Percentiles rank a stretch among this genome's conserved stretches.
Evolutionary conservation across 768 basidiomycete species (phyloP).

Genomic region (Steccherinum ochraceum): DNA sequence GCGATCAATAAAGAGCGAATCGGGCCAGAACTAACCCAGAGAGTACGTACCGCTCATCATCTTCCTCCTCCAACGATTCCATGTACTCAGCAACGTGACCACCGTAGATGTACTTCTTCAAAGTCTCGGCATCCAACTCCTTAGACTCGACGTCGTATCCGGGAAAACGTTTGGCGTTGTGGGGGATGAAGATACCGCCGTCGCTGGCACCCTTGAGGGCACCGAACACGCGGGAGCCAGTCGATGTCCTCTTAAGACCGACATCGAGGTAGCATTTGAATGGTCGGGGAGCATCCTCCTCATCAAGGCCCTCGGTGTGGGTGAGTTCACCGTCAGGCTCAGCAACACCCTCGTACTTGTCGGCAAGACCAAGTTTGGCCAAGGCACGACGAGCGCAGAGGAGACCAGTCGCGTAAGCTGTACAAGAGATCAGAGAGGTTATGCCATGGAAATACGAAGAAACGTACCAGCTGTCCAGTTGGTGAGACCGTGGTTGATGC

Average conservation of each 20-base stretch:
- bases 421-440: background rate
- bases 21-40: background rate
- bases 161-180: constrained; percentile 97
- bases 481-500: constrained; percentile 96
- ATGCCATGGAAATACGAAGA: background rate
- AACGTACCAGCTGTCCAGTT: constrained; percentile 92
- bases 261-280: constrained; percentile 99
- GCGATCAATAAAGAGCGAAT: background rate
- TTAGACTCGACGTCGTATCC: constrained; percentile 93
- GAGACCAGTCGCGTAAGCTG: constrained; percentile 96
- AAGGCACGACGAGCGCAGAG: constrained; percentile 92
- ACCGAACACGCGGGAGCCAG: constrained; percentile 95
- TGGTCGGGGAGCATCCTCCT: constrained; percentile 92
- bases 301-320: constrained; percentile 81
- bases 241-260: constrained; percentile 95
- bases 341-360: constrained; percentile 93
- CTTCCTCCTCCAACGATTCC: constrained; percentile 99
- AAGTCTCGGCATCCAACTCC: constrained; percentile 85
- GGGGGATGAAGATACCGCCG: constrained; percentile 96
- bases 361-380: constrained; percentile 91
- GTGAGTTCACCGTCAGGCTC: constrained; percentile 86
- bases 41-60: constrained; percentile 78
- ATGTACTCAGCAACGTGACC: constrained; percentile 99
- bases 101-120: constrained; percentile 97
- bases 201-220: constrained; percentile 98